Base-by-base conservation (phyloP, 1,139 yeast species). In the Taphrina betulina region DNA sequence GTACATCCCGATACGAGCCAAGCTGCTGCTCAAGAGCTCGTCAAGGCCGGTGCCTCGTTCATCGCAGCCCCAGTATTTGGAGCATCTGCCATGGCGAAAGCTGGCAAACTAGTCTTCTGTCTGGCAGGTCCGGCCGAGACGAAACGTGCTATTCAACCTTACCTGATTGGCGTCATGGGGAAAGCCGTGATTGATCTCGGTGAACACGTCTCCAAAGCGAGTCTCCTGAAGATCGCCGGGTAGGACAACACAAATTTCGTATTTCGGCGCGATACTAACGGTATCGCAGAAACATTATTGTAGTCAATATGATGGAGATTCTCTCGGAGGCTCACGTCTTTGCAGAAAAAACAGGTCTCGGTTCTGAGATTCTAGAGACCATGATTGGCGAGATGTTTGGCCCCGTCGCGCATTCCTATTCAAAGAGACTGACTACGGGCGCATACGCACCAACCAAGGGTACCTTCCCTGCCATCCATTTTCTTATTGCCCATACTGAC, bases 61-160 rank as follows among this genome's bases (percentile, higher is more conserved):
- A 60, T 66, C 35, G 61, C 68, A 3, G 53, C 66, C 33, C 69
- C 69, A 1, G 68, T 67, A 37, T 66, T 67, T 57, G 69, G 69
- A 7, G 64, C 66, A 7, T 59, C 67, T 4, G 65, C 66, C 1
- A 61, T 64, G 23, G 68, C 69, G 1, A 60, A 57, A 14, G 65
- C 66, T 7, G 67, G 61, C 8, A 57, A 60, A 41, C 61, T 67
- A 20, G 57, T 67, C 28, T 63, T 67, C 56, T 63, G 61, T 16
- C 61, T 63, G 8, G 59, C 65, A 5, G 69, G 69, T 1, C 58
- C 63, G 4, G 59, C 63, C 51, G 41, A 36, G 5, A 63, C 60
- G 22, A 60, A 65, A 16, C 65, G 59, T 19, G 41, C 46, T 22
- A 56, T 65, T 22, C 44, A 54, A 43, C 67, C 68, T 12, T 66